These are phyloP conservation scores for Ganoderma resinaceum DNA, from an alignment of 1,284 basidiomycete genomes.

Conservation along the genomic window DNA sequence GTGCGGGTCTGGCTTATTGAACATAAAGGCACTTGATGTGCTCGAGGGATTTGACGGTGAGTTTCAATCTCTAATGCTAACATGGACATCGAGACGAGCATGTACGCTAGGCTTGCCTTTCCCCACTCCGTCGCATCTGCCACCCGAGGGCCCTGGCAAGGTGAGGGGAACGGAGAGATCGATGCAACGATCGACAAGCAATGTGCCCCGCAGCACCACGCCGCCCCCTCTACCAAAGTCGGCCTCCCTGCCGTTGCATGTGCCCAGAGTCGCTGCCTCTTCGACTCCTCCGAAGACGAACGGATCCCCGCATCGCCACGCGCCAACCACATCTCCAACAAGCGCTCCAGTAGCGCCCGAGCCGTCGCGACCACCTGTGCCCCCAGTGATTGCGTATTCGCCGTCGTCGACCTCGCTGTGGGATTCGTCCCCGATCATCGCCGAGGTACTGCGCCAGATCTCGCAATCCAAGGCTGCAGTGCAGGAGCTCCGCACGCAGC, in stretches of 20 bases:
- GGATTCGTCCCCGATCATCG: slow-evolving; percentile 76
- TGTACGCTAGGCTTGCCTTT: slow-evolving; percentile 54
- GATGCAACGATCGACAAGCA: slow-evolving; percentile 44
- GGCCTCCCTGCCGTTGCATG: slow-evolving; percentile 77
- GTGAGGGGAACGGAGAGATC: slow-evolving; percentile 66
- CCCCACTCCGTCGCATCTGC: slow-evolving; percentile 30
- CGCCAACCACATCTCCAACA: slow-evolving; percentile 32
- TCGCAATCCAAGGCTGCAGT: slow-evolving; percentile 70
- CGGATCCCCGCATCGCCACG: slow-evolving; percentile 26
- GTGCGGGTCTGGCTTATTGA: slow-evolving; percentile 76
- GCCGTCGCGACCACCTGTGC: slow-evolving; percentile 28
- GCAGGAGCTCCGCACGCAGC: slow-evolving; percentile 78
- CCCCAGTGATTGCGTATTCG: slow-evolving; percentile 28
- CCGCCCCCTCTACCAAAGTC: slow-evolving; percentile 87
- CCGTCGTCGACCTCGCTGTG: slow-evolving; percentile 45
- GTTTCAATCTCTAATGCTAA: slow-evolving; percentile 22
- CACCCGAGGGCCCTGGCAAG: slow-evolving; percentile 53
- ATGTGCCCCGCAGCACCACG: slow-evolving; percentile 61
- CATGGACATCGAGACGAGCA: slow-evolving; percentile 4
- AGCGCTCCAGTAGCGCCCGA: slow-evolving; percentile 30
- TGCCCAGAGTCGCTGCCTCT: slow-evolving; percentile 46
- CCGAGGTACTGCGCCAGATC: slow-evolving; percentile 83
- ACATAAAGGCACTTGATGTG: slow-evolving; percentile 72
- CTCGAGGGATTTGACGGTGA: slow-evolving; percentile 68
- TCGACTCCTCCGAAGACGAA: slow-evolving; percentile 39